These are phyloP conservation scores for Ustilago shanxiensis DNA, from an alignment of 1,284 basidiomycete species.

Conservation along the genomic window DNA sequence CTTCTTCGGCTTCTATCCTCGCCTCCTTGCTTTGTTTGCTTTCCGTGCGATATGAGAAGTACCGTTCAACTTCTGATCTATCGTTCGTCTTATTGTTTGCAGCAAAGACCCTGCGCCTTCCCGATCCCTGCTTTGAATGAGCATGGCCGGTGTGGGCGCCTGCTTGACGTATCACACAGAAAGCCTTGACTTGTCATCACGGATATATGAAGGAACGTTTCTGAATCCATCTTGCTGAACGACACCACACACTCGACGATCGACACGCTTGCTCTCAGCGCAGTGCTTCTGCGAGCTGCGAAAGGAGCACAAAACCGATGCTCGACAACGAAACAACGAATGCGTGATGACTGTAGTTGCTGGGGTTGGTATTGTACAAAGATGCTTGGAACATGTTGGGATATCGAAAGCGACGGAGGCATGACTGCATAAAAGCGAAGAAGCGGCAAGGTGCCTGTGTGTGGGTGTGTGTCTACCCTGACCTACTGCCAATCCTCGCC, in stretches of 20 bases:
- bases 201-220: background rate
- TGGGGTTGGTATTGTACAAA: slow-evolving; percentile 22
- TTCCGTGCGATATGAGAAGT: slow-evolving; percentile 9
- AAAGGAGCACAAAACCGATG: background rate
- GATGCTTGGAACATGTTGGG: background rate
- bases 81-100: too few species aligned
- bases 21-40: background rate
- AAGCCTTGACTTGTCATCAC: background rate
- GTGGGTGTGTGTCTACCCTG: slow-evolving; percentile 35
- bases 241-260: too few species aligned
- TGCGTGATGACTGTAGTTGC: background rate
- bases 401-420: background rate
- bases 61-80: background rate
- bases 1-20: background rate
- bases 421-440: background rate
- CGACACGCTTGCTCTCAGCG: too few species aligned
- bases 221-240: background rate
- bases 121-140: background rate
- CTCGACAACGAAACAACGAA: background rate
- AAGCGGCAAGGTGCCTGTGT: background rate
- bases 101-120: slow-evolving; percentile 3
- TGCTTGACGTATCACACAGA: background rate
- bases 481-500: slow-evolving; percentile 63
- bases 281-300: too few species aligned
- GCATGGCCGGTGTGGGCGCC: background rate